A percentile compares a stretch with the other conserved stretches of the same genome.
These are phyloP conservation scores for Mallotus nudiflorus DNA, from an alignment of 345 rosid genomes.

Conservation along the genomic window DNA sequence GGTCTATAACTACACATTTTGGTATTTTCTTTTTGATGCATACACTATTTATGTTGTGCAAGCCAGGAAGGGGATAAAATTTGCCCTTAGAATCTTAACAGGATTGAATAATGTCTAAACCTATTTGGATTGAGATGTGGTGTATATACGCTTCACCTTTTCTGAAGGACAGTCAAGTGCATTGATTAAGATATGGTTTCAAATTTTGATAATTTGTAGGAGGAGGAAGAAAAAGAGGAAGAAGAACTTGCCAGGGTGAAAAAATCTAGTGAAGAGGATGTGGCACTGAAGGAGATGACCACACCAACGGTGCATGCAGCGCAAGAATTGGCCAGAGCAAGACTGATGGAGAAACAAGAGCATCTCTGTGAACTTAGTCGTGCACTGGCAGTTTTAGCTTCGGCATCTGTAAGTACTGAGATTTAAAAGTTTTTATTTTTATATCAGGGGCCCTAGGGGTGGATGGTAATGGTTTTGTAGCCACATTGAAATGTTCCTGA, in stretches of 20 bases:
- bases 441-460: too few species aligned
- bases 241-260: slow-evolving; percentile 66
- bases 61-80: not conserved
- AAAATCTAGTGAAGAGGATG: slow-evolving; percentile 63
- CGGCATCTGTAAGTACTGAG: slow-evolving; percentile 73
- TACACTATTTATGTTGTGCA: not conserved
- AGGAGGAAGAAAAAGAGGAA: slow-evolving; percentile 83
- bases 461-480: too few species aligned
- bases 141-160: not conserved
- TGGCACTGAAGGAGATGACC: slow-evolving; percentile 79
- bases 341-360: slow-evolving; percentile 68
- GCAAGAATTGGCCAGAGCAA: slow-evolving; percentile 69
- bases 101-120: not conserved
- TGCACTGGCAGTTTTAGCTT: slow-evolving; percentile 88
- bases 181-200: not conserved
- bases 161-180: not conserved
- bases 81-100: too few species aligned
- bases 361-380: slow-evolving; percentile 80
- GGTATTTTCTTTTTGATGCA: not conserved
- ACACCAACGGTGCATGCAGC: slow-evolving; percentile 63
- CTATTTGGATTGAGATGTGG: not conserved
- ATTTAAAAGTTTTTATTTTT: slow-evolving; percentile 10
- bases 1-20: not conserved
- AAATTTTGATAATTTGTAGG: slow-evolving; percentile 44
- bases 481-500: too few species aligned